These are phyloP conservation scores for Aplosporella prunicola DNA, from an alignment of 2,329 filamentous ascomycete genomes.

Conservation along the genomic window DNA sequence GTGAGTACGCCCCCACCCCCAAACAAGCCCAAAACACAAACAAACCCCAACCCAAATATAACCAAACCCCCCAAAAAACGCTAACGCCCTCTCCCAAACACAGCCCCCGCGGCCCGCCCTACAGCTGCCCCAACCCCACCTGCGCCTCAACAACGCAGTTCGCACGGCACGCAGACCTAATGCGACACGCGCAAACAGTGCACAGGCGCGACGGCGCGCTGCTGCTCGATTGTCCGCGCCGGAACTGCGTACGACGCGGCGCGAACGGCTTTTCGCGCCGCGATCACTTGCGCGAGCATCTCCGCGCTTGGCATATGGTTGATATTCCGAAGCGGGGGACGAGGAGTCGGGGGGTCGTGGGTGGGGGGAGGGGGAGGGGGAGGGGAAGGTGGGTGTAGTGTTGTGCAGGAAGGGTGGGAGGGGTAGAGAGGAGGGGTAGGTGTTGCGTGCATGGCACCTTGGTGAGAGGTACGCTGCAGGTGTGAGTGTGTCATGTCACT, in stretches of 20 bases:
- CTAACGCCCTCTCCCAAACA: neutral
- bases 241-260: neutral
- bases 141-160: conserved; percentile 1
- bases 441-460: too few species aligned
- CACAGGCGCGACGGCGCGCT: neutral
- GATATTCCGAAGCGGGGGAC: conserved; percentile 33
- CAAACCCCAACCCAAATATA: too few species aligned
- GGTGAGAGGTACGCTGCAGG: too few species aligned
- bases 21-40: too few species aligned
- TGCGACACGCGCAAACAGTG: conserved; percentile 1
- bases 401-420: too few species aligned
- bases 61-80: too few species aligned
- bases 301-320: conserved; percentile 45
- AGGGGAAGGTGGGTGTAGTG: too few species aligned
- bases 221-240: neutral
- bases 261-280: conserved; percentile 42
- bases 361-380: too few species aligned
- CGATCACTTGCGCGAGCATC: conserved; percentile 50
- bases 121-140: neutral
- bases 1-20: neutral
- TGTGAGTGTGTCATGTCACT: too few species aligned
- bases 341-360: too few species aligned
- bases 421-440: too few species aligned
- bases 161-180: conserved; percentile 5
- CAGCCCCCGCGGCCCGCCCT: neutral